Conservation (phyloP, 2,329 filamentous ascomycete species). For the Macroventuria anomochaeta region DNA sequence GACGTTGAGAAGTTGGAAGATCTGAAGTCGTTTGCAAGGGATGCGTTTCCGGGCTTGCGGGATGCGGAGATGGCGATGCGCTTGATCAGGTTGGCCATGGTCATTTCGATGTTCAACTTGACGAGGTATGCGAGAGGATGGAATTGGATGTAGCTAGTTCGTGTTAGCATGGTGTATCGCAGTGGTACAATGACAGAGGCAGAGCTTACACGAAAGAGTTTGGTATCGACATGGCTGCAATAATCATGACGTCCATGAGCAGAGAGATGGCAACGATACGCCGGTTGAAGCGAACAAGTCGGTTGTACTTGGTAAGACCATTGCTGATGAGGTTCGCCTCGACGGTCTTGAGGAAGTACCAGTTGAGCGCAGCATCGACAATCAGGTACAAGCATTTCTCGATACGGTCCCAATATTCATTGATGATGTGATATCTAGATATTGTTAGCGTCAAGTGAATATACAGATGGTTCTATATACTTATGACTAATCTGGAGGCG, state of each 20-base stretch:
- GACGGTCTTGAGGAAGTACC: constrained; percentile 53
- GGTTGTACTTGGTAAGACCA: constrained; percentile 59
- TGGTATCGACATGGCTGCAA: constrained; percentile 56
- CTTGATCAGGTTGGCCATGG: constrained; percentile 59
- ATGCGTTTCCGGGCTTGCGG: constrained; percentile 35
- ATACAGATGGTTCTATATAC: constrained; percentile 17
- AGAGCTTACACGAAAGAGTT: constrained; percentile 54
- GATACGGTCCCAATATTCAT: constrained; percentile 49
- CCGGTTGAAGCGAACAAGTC: constrained; percentile 59
- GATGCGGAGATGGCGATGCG: constrained; percentile 45
- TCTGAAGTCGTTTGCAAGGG: constrained; percentile 40
- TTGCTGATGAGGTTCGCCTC: constrained; percentile 57
- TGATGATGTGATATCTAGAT: constrained; percentile 40
- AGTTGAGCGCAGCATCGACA: constrained; percentile 48
- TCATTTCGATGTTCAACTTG: constrained; percentile 61
- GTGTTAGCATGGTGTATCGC: background rate
- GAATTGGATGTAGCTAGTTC: constrained; percentile 55
- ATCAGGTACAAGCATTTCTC: constrained; percentile 49
- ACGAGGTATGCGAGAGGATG: constrained; percentile 58
- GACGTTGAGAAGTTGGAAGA: constrained; percentile 35
- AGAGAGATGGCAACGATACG: constrained; percentile 59
- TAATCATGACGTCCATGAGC: constrained; percentile 58
- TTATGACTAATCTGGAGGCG: constrained; percentile 40
- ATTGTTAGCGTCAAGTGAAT: constrained; percentile 9
- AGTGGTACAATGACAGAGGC: background rate